These are phyloP conservation scores for Luffa aegyptiaca DNA, from an alignment of 306 rosid species.

Conservation along the genomic window DNA sequence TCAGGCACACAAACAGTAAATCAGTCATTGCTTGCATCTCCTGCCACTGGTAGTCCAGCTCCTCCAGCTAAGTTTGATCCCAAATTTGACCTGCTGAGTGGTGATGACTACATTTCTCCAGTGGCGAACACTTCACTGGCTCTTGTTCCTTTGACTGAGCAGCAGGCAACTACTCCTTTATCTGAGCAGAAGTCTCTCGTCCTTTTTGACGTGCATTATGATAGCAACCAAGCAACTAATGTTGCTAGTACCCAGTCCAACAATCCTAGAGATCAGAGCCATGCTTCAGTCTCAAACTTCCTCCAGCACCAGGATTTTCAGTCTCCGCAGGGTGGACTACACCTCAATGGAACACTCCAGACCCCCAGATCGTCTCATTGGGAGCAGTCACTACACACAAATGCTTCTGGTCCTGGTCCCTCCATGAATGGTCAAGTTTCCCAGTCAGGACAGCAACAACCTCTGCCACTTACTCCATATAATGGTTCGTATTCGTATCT, in stretches of 20 bases:
- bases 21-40: slow-evolving; percentile 55
- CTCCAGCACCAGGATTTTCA: slow-evolving; percentile 52
- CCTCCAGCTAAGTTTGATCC: slow-evolving; percentile 38
- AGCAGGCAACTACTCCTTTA: slow-evolving; percentile 39
- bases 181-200: slow-evolving; percentile 75
- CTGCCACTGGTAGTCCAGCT: slow-evolving; percentile 37
- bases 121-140: slow-evolving; percentile 65
- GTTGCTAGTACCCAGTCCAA: slow-evolving; percentile 29
- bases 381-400: slow-evolving; percentile 48
- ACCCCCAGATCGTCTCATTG: slow-evolving; percentile 39
- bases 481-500: slow-evolving; percentile 41
- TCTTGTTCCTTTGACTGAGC: slow-evolving; percentile 76
- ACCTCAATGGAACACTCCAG: slow-evolving; percentile 46
- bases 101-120: slow-evolving; percentile 74
- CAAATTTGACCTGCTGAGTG: slow-evolving; percentile 87
- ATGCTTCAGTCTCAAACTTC: slow-evolving; percentile 32
- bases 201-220: slow-evolving; percentile 66
- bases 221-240: slow-evolving; percentile 27
- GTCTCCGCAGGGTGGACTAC: slow-evolving; percentile 45
- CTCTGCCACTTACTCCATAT: slow-evolving; percentile 30
- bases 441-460: slow-evolving; percentile 29
- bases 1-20: slow-evolving; percentile 56
- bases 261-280: slow-evolving; percentile 34
- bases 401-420: slow-evolving; percentile 38
- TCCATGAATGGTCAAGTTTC: slow-evolving; percentile 64